These are phyloP conservation scores for Metarhizium sp. DNA, from an alignment of 2,329 filamentous ascomycete species.

Conservation along the genomic window DNA sequence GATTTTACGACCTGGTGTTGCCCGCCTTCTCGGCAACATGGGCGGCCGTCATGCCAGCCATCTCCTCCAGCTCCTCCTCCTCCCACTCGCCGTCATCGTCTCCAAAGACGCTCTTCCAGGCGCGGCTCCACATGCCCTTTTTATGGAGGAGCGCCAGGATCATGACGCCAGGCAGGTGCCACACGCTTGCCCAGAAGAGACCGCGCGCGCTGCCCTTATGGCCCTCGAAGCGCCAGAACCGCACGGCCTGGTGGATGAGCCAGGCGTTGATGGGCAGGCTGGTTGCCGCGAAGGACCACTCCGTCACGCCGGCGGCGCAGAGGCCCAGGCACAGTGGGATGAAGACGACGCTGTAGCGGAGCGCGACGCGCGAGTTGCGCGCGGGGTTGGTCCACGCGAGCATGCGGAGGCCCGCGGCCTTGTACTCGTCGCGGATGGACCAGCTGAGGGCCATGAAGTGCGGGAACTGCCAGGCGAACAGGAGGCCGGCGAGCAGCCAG, in stretches of 20 bases:
- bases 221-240: slow-evolving; percentile 73
- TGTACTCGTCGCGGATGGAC: slow-evolving; percentile 84
- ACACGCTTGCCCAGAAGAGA: slow-evolving; percentile 95
- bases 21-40: slow-evolving; percentile 12
- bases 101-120: slow-evolving; percentile 63
- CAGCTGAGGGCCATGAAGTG: slow-evolving; percentile 95
- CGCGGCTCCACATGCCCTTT: slow-evolving; percentile 79
- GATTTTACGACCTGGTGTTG: not conserved
- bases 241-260: slow-evolving; percentile 70
- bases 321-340: slow-evolving; percentile 78
- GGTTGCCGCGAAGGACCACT: slow-evolving; percentile 74
- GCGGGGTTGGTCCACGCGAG: slow-evolving; percentile 80
- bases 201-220: slow-evolving; percentile 71
- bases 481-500: slow-evolving; percentile 74
- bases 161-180: slow-evolving; percentile 86
- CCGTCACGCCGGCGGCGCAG: slow-evolving; percentile 71
- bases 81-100: slow-evolving; percentile 46
- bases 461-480: slow-evolving; percentile 96
- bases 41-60: slow-evolving; percentile 25
- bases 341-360: slow-evolving; percentile 79
- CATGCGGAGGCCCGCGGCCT: slow-evolving; percentile 58
- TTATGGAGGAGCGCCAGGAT: slow-evolving; percentile 88
- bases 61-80: slow-evolving; percentile 43
- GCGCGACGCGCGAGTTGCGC: slow-evolving; percentile 74
- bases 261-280: slow-evolving; percentile 78